Base-by-base conservation (phyloP, 2,329 filamentous ascomycete genomes). In the Neonectria coccinea region DNA sequence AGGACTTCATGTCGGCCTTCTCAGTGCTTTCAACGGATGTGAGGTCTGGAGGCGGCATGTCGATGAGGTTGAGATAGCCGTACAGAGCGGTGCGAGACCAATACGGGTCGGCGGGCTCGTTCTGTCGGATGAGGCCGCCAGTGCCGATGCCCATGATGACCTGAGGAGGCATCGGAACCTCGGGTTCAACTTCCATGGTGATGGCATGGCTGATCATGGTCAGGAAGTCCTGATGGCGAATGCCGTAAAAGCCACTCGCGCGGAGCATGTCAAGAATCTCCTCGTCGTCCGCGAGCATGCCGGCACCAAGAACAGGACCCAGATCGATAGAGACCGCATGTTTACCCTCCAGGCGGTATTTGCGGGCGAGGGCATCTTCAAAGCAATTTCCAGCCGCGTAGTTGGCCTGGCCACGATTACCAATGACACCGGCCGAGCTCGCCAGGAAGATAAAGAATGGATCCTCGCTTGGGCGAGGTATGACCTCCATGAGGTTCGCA, bases 321-420 rank as follows among this genome's bases (percentile, higher is more conserved):
- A 86, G 77, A 67, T 86, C 84, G 41, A 86, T 76, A 6, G 84
- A 84, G 2, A 82, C 78, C 5, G 82, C 81, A 57, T 75, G 78
- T 29, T 75, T 74, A 6, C 76, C 79, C 5, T 67, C 58, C 0
- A 73, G 71, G 10, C 74, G 73, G 45, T 75, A 72, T 56, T 77
- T 74, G 6, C 73, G 74, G 0, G 84, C 83, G 20, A 87, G 77
- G 0, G 83, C 80, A 56, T 87, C 84, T 54, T 84, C 78, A 67
- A 84, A 85, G 52, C 76, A 77, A 69, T 87, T 86, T 5, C 84
- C 86, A 0, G 86, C 85, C 2, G 85, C 83, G 65, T 89, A 89
- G 73, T 87, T 88, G 14, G 85, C 82, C 64, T 89, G 87, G 0
- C 85, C 85, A 5, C 84, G 82, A 67, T 84, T 88, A 33, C 87